These are phyloP conservation scores for Blastomyces parvus DNA, from an alignment of 2,329 filamentous ascomycete genomes.

Conservation along the genomic window DNA sequence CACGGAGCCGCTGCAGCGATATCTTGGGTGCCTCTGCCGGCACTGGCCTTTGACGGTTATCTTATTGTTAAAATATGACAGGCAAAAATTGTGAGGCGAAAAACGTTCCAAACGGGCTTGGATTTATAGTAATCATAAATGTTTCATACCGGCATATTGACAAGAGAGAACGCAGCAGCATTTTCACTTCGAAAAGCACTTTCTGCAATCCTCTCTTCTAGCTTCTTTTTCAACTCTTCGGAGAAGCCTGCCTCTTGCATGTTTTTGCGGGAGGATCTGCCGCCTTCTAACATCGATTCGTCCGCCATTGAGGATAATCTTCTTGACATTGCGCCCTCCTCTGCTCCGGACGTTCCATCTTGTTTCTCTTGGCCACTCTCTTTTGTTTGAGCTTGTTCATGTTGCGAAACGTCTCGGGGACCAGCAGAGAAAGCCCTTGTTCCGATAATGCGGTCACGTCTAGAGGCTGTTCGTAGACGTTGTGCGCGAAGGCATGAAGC, in stretches of 20 bases:
- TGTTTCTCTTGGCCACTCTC: slow-evolving; percentile 12
- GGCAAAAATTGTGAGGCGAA: neutral
- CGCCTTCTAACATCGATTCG: slow-evolving; percentile 47
- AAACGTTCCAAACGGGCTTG: neutral
- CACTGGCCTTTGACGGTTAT: slow-evolving; percentile 37
- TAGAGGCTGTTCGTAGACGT: neutral
- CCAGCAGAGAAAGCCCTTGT: slow-evolving; percentile 2
- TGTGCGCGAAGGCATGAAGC: slow-evolving; percentile 8
- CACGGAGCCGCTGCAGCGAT: slow-evolving; percentile 62
- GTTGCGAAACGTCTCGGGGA: neutral
- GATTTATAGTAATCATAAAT: neutral
- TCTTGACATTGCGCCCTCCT: slow-evolving; percentile 49
- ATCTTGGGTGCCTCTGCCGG: slow-evolving; percentile 58
- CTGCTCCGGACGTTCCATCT: slow-evolving; percentile 18
- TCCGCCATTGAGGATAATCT: slow-evolving; percentile 53
- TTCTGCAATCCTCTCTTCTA: slow-evolving; percentile 49
- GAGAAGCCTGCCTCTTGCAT: slow-evolving; percentile 55
- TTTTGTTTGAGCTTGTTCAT: slow-evolving; percentile 3
- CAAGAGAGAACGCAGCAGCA: slow-evolving; percentile 45
- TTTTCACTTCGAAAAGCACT: slow-evolving; percentile 47
- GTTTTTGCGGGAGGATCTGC: slow-evolving; percentile 46
- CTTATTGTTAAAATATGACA: neutral
- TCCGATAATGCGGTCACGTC: neutral
- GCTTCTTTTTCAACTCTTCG: slow-evolving; percentile 48
- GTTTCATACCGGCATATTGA: slow-evolving; percentile 40